Base-by-base conservation (phyloP, 768 basidiomycete genomes). In the Kwoniella dejecticola region DNA sequence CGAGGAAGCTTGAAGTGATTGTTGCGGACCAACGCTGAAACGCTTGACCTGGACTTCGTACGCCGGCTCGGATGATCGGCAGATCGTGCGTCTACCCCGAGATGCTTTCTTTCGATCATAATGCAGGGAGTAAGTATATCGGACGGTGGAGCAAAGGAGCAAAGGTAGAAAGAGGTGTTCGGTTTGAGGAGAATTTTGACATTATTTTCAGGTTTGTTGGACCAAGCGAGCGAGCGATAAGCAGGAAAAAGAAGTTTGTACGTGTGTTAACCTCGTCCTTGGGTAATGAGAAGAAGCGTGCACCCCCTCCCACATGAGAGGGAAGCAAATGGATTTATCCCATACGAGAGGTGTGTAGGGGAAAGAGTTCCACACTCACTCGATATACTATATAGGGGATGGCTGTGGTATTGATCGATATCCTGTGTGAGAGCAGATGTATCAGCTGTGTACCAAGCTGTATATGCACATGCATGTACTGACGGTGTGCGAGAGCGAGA, bases 231-330 rank as follows among this genome's bases (percentile, higher is more conserved):
- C 23, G 24, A 23, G 46, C 12, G 19, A 27, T 47, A 21, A 50
- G 19, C 11, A 42, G 41, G n/a, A 48, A 47, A 48, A 50, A 50
- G 48, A 50, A 50, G 48, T 31, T 50, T 50, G 48, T 50, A 13
- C 33, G 48, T 50, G 48, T 50, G 30, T 50, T 17, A 50, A 30
- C 48, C 27, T 50, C 24, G 15, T 31, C 33, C 19, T 7, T 24
- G 6, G 7, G 17, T 47, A 7, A 47, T 11, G 4, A 6, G 11
- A 50, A 30, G 27, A 30, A 19, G 4, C 3, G 33, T 31, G 24
- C 29, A 13, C 27, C 17, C 1, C 48, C 12, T 30, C 48, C 48
- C 26, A 24, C n/a, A 33, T 50, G 17, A 31, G 17, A 31, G 24
- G 48, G 48, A 50, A 17, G 48, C 30, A 50, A 50, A 31, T 50